Conservation (phyloP, 129 eudicot genomes). For the Apium graveolens region DNA sequence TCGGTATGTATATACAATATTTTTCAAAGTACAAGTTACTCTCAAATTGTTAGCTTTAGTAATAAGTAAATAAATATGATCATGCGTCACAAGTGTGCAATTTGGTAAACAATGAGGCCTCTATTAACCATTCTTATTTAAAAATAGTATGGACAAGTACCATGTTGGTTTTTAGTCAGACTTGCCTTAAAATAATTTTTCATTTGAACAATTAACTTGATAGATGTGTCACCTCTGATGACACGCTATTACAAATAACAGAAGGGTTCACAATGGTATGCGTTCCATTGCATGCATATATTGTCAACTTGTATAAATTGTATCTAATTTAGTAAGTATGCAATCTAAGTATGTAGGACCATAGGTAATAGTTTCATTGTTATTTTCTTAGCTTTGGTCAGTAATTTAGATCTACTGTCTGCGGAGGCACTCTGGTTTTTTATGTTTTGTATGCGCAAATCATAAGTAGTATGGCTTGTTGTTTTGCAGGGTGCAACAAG, state of each 20-base stretch:
- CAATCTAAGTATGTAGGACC: too few relatives aligned
- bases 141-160: neutral
- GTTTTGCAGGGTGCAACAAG: constrained; percentile 84
- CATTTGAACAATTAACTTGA: neutral
- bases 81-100: neutral
- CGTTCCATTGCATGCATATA: neutral
- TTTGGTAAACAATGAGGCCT: neutral
- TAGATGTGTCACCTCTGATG: neutral
- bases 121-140: neutral
- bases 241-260: too few relatives aligned
- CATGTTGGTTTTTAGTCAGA: neutral
- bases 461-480: neutral
- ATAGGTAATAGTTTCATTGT: too few relatives aligned
- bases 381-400: neutral
- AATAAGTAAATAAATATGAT: neutral
- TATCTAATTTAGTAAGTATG: too few relatives aligned
- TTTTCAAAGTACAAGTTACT: neutral
- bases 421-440: neutral
- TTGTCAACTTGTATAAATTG: neutral
- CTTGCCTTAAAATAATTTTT: neutral
- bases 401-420: too few relatives aligned
- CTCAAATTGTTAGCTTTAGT: neutral
- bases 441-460: neutral
- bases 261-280: neutral
- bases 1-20: constrained; percentile 35